Percentiles rank a stretch among this genome's conserved stretches.
Evolutionary conservation across 257 asterid species (phyloP).

Genomic region (Perilla frutescens): DNA sequence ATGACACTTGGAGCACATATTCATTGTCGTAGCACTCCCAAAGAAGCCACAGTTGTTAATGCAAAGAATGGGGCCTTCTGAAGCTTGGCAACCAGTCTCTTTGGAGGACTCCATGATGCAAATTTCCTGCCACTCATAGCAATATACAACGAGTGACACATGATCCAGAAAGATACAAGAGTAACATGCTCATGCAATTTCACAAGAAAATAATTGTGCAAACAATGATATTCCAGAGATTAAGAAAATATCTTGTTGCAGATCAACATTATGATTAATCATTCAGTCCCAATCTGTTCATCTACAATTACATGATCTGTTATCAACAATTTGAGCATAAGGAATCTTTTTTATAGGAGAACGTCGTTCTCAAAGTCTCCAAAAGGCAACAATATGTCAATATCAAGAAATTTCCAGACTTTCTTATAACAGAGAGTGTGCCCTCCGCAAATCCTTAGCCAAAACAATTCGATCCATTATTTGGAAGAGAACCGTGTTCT

Average conservation of each 20-base stretch:
- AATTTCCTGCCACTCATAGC: conserved; percentile 28
- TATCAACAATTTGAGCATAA: not conserved
- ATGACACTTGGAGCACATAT: conserved; percentile 73
- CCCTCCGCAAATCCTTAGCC: not conserved
- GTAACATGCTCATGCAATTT: not conserved
- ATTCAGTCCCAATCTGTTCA: not conserved
- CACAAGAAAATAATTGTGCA: conserved; percentile 8
- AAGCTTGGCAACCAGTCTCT: conserved; percentile 61
- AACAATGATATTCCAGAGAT: too few relatives aligned
- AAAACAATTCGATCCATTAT: not conserved
- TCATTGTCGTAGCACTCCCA: conserved; percentile 66
- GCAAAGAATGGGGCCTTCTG: conserved; percentile 65
- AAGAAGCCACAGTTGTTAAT: conserved; percentile 69
- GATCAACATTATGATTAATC: not conserved
- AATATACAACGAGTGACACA: not conserved
- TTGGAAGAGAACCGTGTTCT: not conserved
- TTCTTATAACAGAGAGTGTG: not conserved
- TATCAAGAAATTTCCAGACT: not conserved
- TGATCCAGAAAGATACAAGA: not conserved
- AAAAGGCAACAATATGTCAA: not conserved
- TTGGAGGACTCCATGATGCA: conserved; percentile 58
- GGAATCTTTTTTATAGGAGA: not conserved
- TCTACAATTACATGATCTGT: not conserved
- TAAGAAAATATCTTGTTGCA: not conserved
- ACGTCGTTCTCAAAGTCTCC: not conserved